Evolutionary conservation across 805 yeast species (phyloP).

Genomic region (Sungouiella thailandica): DNA sequence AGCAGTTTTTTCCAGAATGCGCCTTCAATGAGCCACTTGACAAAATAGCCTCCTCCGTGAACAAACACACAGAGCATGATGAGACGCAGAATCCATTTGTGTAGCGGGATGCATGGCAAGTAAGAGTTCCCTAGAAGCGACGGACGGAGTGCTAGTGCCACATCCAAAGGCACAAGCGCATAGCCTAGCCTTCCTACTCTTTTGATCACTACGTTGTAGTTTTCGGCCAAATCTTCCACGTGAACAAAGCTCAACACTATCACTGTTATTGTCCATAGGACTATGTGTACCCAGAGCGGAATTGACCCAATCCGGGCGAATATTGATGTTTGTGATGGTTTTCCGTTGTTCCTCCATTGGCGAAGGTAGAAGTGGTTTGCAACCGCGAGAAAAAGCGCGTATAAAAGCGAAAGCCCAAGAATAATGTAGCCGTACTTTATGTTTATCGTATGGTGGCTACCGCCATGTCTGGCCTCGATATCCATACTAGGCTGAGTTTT

Average conservation of each 20-base stretch:
- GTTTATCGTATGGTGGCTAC: conserved; percentile 49
- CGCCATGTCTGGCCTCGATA: conserved; percentile 40
- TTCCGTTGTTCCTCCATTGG: conserved; percentile 35
- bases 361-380: conserved; percentile 27
- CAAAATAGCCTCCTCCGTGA: conserved; percentile 51
- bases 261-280: conserved; percentile 29
- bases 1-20: conserved; percentile 28
- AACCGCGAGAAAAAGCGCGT: conserved; percentile 31
- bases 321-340: conserved; percentile 25
- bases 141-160: conserved; percentile 54
- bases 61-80: conserved; percentile 40
- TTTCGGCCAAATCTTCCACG: conserved; percentile 24
- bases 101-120: conserved; percentile 50
- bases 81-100: conserved; percentile 67
- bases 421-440: conserved; percentile 56
- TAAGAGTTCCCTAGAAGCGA: conserved; percentile 45
- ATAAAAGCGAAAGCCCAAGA: conserved; percentile 37
- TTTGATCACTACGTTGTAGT: conserved; percentile 37
- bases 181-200: conserved; percentile 61
- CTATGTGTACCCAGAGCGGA: conserved; percentile 32
- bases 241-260: conserved; percentile 28
- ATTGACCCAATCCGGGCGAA: conserved; percentile 19
- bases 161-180: conserved; percentile 52
- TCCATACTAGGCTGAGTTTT: conserved; percentile 3
- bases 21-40: conserved; percentile 43